A percentile compares a stretch with the other conserved stretches of the same genome.
Evolutionary conservation across 495 filamentous ascomycete species (phyloP).

Genomic region (Cetradonia linearis): DNA sequence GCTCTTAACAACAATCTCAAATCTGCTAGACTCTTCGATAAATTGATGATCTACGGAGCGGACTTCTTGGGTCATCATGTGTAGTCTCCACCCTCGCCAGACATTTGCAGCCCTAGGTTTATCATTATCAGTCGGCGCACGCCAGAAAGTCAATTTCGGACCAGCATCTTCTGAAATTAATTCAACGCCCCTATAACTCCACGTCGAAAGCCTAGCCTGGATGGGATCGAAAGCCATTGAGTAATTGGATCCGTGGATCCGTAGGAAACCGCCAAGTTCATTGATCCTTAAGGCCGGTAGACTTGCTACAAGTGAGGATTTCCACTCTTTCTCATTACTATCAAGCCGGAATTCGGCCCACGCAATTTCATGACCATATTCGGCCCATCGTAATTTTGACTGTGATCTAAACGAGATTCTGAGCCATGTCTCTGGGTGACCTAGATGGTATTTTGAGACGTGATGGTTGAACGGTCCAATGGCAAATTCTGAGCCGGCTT

Average conservation of each 20-base stretch:
- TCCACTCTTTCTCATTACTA: slow-evolving; percentile 5
- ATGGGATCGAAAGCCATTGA: slow-evolving; percentile 25
- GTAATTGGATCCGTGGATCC: slow-evolving; percentile 32
- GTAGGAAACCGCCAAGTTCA: slow-evolving; percentile 22
- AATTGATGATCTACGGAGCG: slow-evolving; percentile 32
- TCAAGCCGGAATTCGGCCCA: slow-evolving; percentile 39
- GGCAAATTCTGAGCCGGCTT: slow-evolving; percentile 1
- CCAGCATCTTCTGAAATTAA: slow-evolving; percentile 21
- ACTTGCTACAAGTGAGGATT: slow-evolving; percentile 24
- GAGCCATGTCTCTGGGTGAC: slow-evolving; percentile 22
- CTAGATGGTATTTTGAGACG: slow-evolving; percentile 18
- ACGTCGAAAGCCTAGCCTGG: slow-evolving; percentile 14
- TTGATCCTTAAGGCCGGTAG: slow-evolving; percentile 17
- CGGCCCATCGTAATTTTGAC: slow-evolving; percentile 35
- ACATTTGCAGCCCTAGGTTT: slow-evolving; percentile 34
- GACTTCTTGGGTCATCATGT: slow-evolving; percentile 34
- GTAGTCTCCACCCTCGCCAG: slow-evolving; percentile 31
- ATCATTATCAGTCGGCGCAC: slow-evolving; percentile 58
- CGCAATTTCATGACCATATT: slow-evolving; percentile 39
- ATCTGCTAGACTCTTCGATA: slow-evolving; percentile 27
- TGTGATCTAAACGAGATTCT: slow-evolving; percentile 18
- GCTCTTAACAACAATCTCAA: slow-evolving; percentile 33
- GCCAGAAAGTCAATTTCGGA: slow-evolving; percentile 33
- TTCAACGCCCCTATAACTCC: slow-evolving; percentile 19
- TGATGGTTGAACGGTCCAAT: neutral